Evolutionary conservation across 805 yeast genomes (phyloP).

Genomic region (Barnettozyma salicaria): DNA sequence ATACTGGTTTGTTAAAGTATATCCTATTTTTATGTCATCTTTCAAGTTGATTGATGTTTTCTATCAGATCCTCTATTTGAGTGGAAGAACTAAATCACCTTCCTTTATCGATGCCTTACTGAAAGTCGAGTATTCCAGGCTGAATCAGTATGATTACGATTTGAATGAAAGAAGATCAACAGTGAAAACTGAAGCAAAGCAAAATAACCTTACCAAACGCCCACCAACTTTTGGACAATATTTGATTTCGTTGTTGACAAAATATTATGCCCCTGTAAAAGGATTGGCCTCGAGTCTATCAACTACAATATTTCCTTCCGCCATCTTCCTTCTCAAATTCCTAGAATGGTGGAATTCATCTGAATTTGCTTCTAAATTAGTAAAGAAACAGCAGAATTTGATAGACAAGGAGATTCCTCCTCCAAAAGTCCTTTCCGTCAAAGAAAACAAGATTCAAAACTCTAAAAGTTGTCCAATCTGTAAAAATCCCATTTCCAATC

Average conservation of each 20-base stretch:
- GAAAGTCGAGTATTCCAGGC: constrained; percentile 53
- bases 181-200: not conserved
- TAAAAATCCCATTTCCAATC: constrained; percentile 55
- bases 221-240: constrained; percentile 27
- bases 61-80: constrained; percentile 57
- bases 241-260: constrained; percentile 6
- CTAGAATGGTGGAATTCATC: constrained; percentile 91
- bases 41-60: constrained; percentile 46
- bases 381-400: constrained; percentile 40
- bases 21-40: constrained; percentile 51
- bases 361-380: constrained; percentile 56
- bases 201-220: constrained; percentile 10
- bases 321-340: constrained; percentile 75
- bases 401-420: constrained; percentile 46
- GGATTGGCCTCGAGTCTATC: constrained; percentile 18
- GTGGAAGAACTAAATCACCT: constrained; percentile 61
- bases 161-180: constrained; percentile 15
- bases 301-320: constrained; percentile 61
- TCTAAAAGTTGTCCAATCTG: constrained; percentile 70
- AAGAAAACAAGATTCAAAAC: constrained; percentile 17
- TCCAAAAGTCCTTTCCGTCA: constrained; percentile 10
- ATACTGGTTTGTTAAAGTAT: constrained; percentile 46
- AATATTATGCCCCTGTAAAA: constrained; percentile 16
- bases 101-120: constrained; percentile 55
- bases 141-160: constrained; percentile 25